A percentile compares a stretch with the other conserved stretches of the same genome.
Conservation (phyloP, 805 yeast species). For the Nakazawaea ernobii region DNA sequence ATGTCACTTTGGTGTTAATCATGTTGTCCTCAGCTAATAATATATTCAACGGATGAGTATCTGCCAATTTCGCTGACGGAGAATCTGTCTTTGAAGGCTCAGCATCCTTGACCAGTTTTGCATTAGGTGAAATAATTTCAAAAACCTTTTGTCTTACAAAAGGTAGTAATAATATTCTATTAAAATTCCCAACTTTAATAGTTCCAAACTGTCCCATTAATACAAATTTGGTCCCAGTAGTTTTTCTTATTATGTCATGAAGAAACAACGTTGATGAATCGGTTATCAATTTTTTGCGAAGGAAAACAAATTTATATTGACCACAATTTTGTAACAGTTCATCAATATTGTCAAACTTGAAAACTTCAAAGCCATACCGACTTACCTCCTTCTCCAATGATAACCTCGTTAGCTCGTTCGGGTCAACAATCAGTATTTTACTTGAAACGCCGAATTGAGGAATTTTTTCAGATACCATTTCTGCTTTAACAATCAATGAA, state of each 20-base stretch:
- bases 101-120: background rate
- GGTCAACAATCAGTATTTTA: conserved; percentile 28
- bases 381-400: conserved; percentile 29
- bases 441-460: conserved; percentile 10
- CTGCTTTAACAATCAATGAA: conserved; percentile 27
- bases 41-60: conserved; percentile 38
- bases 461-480: conserved; percentile 17
- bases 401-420: conserved; percentile 24
- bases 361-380: conserved; percentile 28
- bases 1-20: conserved; percentile 43
- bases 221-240: conserved; percentile 4
- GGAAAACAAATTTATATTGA: conserved; percentile 1
- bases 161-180: conserved; percentile 16
- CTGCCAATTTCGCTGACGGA: conserved; percentile 26
- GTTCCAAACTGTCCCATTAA: conserved; percentile 15
- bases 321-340: background rate
- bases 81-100: conserved; percentile 26
- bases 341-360: conserved; percentile 16
- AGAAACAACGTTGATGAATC: background rate
- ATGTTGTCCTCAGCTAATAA: conserved; percentile 53
- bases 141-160: conserved; percentile 13
- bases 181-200: conserved; percentile 1
- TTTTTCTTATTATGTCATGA: background rate
- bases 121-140: conserved; percentile 6
- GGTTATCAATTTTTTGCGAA: background rate